These are phyloP conservation scores for Suillus subluteus DNA, from an alignment of 768 basidiomycete species.

Conservation along the genomic window DNA sequence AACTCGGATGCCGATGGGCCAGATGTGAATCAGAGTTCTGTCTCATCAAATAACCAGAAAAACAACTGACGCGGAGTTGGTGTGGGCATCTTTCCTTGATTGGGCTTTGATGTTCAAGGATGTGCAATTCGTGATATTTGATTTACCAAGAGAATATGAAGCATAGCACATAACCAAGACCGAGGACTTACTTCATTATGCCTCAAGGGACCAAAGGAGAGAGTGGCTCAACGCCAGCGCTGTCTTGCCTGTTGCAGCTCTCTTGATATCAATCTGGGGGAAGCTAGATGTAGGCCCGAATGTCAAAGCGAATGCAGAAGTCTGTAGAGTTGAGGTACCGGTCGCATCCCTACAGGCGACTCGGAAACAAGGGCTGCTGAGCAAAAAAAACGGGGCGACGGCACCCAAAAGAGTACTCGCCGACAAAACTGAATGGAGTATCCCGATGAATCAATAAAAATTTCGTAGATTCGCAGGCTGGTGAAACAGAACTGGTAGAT, in stretches of 20 bases:
- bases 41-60: slow-evolving; percentile 6
- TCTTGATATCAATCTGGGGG: not conserved
- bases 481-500: not conserved
- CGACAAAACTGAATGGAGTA: not conserved
- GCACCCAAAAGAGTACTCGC: not conserved
- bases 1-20: not conserved
- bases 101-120: not conserved
- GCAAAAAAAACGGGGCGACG: not conserved
- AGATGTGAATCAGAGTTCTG: not conserved
- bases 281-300: not conserved
- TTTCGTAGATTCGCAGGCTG: slow-evolving; percentile 5
- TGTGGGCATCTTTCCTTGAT: slow-evolving; percentile 4
- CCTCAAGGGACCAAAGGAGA: not conserved
- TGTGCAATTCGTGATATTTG: not conserved
- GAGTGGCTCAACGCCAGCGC: not conserved
- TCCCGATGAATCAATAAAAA: not conserved
- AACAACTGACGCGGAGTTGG: slow-evolving; percentile 4
- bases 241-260: not conserved
- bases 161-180: not conserved
- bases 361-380: not conserved
- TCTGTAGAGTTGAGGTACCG: not conserved
- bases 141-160: not conserved
- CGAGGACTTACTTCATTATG: slow-evolving; percentile 6
- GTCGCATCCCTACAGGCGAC: not conserved
- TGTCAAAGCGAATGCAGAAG: not conserved